Evolutionary conservation across 2,329 filamentous ascomycete species (phyloP), one percentile per base, ranked within the genome.

Genomic region (Nannizziopsis arthrosporioides): DNA sequence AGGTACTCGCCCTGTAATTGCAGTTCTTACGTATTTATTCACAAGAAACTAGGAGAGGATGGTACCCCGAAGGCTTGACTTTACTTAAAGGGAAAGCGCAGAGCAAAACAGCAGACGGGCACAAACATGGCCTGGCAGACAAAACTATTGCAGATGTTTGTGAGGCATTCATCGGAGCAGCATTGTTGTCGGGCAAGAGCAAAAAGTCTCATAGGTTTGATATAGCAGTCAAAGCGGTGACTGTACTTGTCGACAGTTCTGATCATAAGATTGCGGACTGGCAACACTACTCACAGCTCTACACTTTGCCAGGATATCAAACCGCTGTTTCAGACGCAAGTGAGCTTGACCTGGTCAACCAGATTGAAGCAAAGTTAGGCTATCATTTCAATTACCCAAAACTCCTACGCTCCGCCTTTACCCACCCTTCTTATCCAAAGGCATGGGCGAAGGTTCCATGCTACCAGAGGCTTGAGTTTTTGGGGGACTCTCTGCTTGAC

Each of bases 131-230:
- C 0, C 74, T 98, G 1, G 82, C 81, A 0, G 85, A 94, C 65
- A 98, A 98, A 69, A 84, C 84, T 0, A 82, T 94, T 58, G 90
- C 92, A 2, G 92, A 96, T 64, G 88, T 96, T 0, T 94, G 86
- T 52, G 92, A 96, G 62, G 90, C 92, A 0, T 68, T 95, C 49
- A 96, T 98, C 42, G 92, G 90, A 5, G 92, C 90, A 2, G 83
- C 89, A 0, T 71, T 80, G 43, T 80, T 82, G 36, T 68, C 75
- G 5, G 68, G 76, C 44, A 27, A 7, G 22, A 27, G 7, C 22
- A 72, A 77, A 35, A 57, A 65, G 19, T 53, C 57, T 2, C 59
- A 70, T 39, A 67, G 74, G 10, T 80, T 80, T 65, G 73, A 81
- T 51, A 69, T 76, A 59, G 77, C 79, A 15, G 74, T 81, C 38